Percentiles rank a stretch among this genome's conserved stretches.
These are phyloP conservation scores for Priceomyces haplophilus DNA, from an alignment of 805 yeast genomes.

Conservation along the genomic window DNA sequence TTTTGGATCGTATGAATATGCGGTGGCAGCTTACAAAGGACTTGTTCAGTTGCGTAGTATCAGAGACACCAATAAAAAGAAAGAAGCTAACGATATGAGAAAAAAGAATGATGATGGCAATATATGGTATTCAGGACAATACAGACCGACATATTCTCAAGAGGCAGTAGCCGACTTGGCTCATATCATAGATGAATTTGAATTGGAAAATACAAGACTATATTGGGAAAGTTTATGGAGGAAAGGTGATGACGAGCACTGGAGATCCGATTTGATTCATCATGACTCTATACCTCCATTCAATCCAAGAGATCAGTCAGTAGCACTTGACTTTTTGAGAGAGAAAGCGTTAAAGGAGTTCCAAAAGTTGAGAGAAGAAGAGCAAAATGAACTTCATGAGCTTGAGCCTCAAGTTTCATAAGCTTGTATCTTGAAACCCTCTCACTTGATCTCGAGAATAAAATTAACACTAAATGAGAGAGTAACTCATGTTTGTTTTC, in stretches of 20 bases:
- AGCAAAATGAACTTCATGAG: not conserved
- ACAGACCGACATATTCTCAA: constrained; percentile 84
- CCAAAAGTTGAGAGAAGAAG: constrained; percentile 18
- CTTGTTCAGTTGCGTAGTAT: constrained; percentile 69
- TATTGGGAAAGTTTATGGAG: constrained; percentile 89
- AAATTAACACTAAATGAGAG: too few species aligned
- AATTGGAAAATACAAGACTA: constrained; percentile 47
- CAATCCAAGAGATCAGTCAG: constrained; percentile 65
- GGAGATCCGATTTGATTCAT: constrained; percentile 58
- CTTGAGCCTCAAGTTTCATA: not conserved
- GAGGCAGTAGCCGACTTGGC: constrained; percentile 87
- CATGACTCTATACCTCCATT: constrained; percentile 60
- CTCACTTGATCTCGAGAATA: too few species aligned
- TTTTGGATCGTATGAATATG: constrained; percentile 55
- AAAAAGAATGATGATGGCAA: constrained; percentile 73
- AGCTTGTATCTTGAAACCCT: not conserved
- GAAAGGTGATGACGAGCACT: constrained; percentile 72
- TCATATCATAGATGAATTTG: constrained; percentile 63
- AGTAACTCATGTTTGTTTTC: too few species aligned
- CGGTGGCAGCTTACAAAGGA: constrained; percentile 71
- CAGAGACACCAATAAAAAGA: constrained; percentile 61
- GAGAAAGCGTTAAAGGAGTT: constrained; percentile 36
- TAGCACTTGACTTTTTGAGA: constrained; percentile 59
- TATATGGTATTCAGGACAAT: constrained; percentile 84
- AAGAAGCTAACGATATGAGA: constrained; percentile 65